Percentiles rank a stretch among this genome's conserved stretches.
Evolutionary conservation across 371 early-diverging fungal genomes (phyloP).

Genomic region (Circinella umbellata): DNA sequence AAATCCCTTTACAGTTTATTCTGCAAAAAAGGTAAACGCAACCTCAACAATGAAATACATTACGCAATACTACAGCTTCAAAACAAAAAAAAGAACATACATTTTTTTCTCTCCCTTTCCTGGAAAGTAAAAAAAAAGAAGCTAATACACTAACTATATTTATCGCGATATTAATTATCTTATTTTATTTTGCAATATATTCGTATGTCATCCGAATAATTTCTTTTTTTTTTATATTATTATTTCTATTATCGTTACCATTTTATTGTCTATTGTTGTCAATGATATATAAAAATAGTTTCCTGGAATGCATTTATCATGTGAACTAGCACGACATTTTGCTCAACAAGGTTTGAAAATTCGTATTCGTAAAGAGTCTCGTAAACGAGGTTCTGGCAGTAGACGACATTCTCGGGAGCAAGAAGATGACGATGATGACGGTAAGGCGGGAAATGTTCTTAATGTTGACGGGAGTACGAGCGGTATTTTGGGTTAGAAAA

Average conservation of each 20-base stretch:
- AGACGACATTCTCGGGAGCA: conserved; percentile 10
- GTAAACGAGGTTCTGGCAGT: conserved; percentile 15
- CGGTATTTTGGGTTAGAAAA: too few species aligned
- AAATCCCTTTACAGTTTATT: conserved; percentile 51
- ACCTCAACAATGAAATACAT: too few species aligned
- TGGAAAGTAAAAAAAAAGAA: not conserved
- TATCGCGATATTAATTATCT: not conserved
- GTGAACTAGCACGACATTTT: conserved; percentile 64
- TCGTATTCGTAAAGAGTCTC: conserved; percentile 65
- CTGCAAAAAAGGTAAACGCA: conserved; percentile 38
- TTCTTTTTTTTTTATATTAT: too few species aligned
- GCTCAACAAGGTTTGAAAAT: conserved; percentile 75
- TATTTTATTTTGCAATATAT: too few species aligned
- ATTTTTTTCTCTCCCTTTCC: not conserved
- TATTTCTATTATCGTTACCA: not conserved
- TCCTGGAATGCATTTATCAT: conserved; percentile 64
- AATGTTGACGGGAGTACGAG: not conserved
- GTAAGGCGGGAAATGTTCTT: not conserved
- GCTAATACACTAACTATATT: not conserved
- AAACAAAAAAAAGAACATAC: too few species aligned
- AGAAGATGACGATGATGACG: not conserved
- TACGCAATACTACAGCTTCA: too few species aligned
- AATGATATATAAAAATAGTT: conserved; percentile 28
- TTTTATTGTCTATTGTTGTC: not conserved
- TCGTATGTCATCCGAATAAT: too few species aligned